These are phyloP conservation scores for Periconia digitata DNA, from an alignment of 2,329 filamentous ascomycete species.

Conservation along the genomic window DNA sequence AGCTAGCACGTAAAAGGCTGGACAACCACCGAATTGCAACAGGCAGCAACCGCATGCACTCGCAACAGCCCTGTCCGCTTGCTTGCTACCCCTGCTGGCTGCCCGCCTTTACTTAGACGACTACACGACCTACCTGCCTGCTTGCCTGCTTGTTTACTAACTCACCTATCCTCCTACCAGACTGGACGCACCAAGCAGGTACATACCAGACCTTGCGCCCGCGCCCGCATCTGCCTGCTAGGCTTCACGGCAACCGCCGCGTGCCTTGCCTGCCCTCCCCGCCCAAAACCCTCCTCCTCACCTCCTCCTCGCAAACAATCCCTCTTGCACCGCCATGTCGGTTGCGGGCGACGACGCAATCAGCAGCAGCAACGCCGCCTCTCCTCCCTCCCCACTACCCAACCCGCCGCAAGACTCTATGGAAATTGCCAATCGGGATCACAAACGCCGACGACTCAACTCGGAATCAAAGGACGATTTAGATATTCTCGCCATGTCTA, in stretches of 20 bases:
- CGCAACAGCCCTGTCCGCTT: too few relatives aligned
- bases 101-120: too few relatives aligned
- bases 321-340: conserved; percentile 33
- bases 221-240: conserved; percentile 20
- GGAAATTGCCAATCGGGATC: conserved; percentile 49
- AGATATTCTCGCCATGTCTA: conserved; percentile 33
- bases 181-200: not conserved
- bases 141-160: not conserved
- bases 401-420: conserved; percentile 45
- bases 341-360: conserved; percentile 31
- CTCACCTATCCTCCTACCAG: not conserved
- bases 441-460: conserved; percentile 50
- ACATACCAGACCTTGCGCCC: conserved; percentile 19
- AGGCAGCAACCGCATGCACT: not conserved
- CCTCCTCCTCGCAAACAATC: not conserved
- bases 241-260: not conserved
- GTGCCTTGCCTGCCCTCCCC: not conserved
- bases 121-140: not conserved
- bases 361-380: too few relatives aligned
- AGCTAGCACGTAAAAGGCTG: too few relatives aligned
- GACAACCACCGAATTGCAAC: too few relatives aligned
- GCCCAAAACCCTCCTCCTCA: conserved; percentile 3
- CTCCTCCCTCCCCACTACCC: conserved; percentile 28
- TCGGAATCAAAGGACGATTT: not conserved
- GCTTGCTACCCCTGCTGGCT: too few relatives aligned